Evolutionary conservation across 2,329 filamentous ascomycete genomes (phyloP).

Genomic region (Fusarium sp.): DNA sequence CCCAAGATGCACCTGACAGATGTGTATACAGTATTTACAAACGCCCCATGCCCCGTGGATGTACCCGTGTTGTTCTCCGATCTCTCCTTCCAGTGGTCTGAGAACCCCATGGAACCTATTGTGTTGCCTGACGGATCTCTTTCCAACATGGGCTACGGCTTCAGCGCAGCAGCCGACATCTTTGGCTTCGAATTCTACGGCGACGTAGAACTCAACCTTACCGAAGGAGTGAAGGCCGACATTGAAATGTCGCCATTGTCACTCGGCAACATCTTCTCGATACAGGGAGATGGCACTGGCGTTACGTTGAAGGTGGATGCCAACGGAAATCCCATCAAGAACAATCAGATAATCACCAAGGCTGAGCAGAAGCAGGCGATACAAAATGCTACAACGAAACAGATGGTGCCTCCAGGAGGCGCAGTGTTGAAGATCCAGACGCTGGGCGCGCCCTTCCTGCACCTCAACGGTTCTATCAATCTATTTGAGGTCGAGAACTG

Average conservation of each 20-base stretch:
- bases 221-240: background rate
- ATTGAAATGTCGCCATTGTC: background rate
- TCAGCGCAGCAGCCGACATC: background rate
- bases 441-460: background rate
- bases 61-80: background rate
- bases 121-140: background rate
- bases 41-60: background rate
- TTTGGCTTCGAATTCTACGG: background rate
- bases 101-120: background rate
- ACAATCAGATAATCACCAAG: background rate
- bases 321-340: background rate
- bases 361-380: background rate
- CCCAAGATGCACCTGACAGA: background rate
- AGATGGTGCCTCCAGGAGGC: background rate
- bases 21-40: background rate
- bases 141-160: background rate
- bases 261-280: background rate
- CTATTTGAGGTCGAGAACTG: background rate
- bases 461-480: background rate
- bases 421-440: background rate
- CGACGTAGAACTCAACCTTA: background rate
- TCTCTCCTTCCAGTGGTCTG: background rate
- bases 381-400: background rate
- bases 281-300: background rate
- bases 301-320: background rate